Evolutionary conservation across 1,284 basidiomycete species (phyloP).

Genomic region (Fomitopsis betulina): DNA sequence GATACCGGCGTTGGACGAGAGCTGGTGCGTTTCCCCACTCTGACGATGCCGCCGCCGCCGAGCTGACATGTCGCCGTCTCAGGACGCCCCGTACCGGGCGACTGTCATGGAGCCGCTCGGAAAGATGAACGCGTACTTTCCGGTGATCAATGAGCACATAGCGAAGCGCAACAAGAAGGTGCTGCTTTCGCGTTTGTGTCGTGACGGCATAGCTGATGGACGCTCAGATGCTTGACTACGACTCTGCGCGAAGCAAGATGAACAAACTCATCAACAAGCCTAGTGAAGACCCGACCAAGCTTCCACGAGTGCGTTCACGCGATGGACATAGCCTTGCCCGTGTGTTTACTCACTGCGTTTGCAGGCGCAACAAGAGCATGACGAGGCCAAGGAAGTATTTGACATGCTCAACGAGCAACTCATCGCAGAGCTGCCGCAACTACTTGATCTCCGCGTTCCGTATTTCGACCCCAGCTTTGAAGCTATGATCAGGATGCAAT

Average conservation of each 20-base stretch:
- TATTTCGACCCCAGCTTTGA: conserved; percentile 99
- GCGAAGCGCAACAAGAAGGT: conserved; percentile 97
- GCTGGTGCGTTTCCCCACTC: conserved; percentile 51
- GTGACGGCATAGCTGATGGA: background rate
- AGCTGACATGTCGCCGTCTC: background rate
- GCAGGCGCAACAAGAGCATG: conserved; percentile 91
- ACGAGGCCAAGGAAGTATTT: conserved; percentile 92
- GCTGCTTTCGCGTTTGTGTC: conserved; percentile 28
- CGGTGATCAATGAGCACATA: conserved; percentile 92
- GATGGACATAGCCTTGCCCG: background rate
- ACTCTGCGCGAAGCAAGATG: conserved; percentile 84
- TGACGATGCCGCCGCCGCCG: background rate
- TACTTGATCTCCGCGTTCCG: conserved; percentile 93
- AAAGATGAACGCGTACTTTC: conserved; percentile 95
- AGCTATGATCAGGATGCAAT: conserved; percentile 97
- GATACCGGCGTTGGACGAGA: conserved; percentile 85
- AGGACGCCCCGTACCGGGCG: conserved; percentile 93
- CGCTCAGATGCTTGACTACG: conserved; percentile 87
- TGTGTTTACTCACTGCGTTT: background rate
- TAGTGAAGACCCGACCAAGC: conserved; percentile 87
- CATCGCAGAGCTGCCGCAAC: conserved; percentile 85
- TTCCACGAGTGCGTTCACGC: conserved; percentile 62
- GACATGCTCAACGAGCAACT: conserved; percentile 92
- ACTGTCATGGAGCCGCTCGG: conserved; percentile 95
- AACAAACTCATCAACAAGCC: conserved; percentile 93